Evolutionary conservation across 169 alveolate species (phyloP), one percentile per base, ranked within the genome.

Genomic region (Cryptosporidium baileyi): DNA sequence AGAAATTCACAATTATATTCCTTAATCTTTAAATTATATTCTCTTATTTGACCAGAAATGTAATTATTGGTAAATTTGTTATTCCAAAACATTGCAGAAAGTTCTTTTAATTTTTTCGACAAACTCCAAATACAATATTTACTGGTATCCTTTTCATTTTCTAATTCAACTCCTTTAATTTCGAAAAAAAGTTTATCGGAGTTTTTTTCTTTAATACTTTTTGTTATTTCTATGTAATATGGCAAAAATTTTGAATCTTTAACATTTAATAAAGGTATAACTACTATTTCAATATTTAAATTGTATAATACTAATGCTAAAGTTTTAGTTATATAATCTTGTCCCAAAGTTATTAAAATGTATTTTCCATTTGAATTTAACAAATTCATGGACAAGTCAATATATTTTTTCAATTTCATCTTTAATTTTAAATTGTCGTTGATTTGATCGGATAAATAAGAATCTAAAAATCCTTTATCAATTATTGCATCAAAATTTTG

Each of bases 391-490:
- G 81, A 44, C 11, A 28, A 51, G 22, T 4, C 28, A 43, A 65
- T 22, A 47, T 24, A 65, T 11, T 65, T 38, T 32, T 24, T n/a
- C 38, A 44, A 26, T 40, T 74, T 74, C 4, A n/a, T 13, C 32
- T 19, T 38, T 36, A 41, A 54, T 30, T 60, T 51, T 7, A 28
- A 19, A n/a, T 36, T 28, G 24, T 44, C 24, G 3, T 40, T 44
- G n/a, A 26, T 57, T 34, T 22, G 32, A 0, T 36, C 19, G 5
- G 82, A 80, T 40, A 80, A 60, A 24, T 22, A 63, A 24, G 89
- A 62, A 54, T 80, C 89, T 62, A 80, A 60, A 59, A 63, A 63
- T 15, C 89, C 89, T 17, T 80, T 80, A 19, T 80, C 89, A 15
- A 80, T 38, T n/a, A 80, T 63, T 32, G 47, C 34, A 40, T 80